Evolutionary conservation across 208 protist species (phyloP).

Genomic region (Histomonas meleagridis): DNA sequence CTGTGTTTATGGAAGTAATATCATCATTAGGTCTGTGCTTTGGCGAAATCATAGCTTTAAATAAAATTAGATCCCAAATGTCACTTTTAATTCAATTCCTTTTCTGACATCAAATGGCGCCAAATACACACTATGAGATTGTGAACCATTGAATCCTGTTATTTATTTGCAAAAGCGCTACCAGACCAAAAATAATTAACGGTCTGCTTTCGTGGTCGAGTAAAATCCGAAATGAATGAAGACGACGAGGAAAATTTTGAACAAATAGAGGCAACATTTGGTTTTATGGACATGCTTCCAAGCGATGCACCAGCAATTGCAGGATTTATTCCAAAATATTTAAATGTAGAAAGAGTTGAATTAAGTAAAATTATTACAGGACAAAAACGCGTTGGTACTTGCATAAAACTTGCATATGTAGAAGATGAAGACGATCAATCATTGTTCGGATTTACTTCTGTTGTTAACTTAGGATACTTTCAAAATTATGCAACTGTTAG

Average conservation of each 20-base stretch:
- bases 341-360: not conserved
- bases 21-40: too few relatives aligned
- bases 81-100: too few relatives aligned
- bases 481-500: not conserved
- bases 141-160: too few relatives aligned
- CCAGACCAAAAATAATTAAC: too few relatives aligned
- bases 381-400: not conserved
- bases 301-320: not conserved
- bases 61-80: too few relatives aligned
- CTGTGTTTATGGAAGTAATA: too few relatives aligned
- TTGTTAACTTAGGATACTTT: not conserved
- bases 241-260: slow-evolving; percentile 19
- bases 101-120: too few relatives aligned
- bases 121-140: too few relatives aligned
- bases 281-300: not conserved
- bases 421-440: not conserved
- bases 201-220: too few relatives aligned
- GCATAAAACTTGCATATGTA: not conserved
- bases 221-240: too few relatives aligned
- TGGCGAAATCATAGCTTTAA: too few relatives aligned
- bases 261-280: not conserved
- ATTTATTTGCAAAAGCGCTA: too few relatives aligned
- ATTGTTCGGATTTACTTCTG: not conserved
- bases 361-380: not conserved
- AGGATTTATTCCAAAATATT: not conserved